Evolutionary conservation across 805 yeast species (phyloP), one percentile per base, ranked within the genome.

Genomic region (Zygotorulaspora danielsina): DNA sequence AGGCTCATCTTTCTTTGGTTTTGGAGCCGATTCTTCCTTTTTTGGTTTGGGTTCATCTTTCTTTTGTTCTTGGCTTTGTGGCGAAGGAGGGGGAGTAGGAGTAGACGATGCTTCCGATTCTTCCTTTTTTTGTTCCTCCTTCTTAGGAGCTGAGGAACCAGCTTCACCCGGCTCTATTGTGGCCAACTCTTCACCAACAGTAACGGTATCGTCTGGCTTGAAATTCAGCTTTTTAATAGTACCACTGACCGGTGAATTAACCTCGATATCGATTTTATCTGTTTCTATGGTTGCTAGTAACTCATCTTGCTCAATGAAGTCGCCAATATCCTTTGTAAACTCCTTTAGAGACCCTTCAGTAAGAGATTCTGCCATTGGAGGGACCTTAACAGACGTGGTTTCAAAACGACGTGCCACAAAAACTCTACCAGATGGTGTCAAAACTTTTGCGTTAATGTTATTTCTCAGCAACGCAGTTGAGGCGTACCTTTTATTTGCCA

Each of bases 351-450:
- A 86, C 63, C 98, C 98, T 67, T 93, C 98, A 29, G 96, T 86
- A 60, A 93, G 82, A 36, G 97, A 89, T 70, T 93, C 98, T 31
- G 98, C 97, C 97, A 93, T 88, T 50, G 86, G 94, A 34, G 98
- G 98, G 16, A 93, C 97, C 65, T 88, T 85, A 38, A 90, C 95
- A 34, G 61, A 65, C 46, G 70, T 71, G 27, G 72, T 63, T 44
- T 65, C 62, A 47, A 48, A 59, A 50, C 71, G 65, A 21, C 35
- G 34, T 15, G 44, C 36, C 24, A 29, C 18, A 19, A 35, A 33
- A 24, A 49, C 39, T 33, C 47, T 51, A 34, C 40, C 24, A 25
- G 45, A 45, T 25, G 44, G 22, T 9, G 43, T 39, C 26, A 29
- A 21, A 21, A 5, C 21, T 19, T 22, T 38, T 4, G 31, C 17